Base-by-base conservation (phyloP, 2,329 filamentous ascomycete species). In the Trematosphaeria pertusa region DNA sequence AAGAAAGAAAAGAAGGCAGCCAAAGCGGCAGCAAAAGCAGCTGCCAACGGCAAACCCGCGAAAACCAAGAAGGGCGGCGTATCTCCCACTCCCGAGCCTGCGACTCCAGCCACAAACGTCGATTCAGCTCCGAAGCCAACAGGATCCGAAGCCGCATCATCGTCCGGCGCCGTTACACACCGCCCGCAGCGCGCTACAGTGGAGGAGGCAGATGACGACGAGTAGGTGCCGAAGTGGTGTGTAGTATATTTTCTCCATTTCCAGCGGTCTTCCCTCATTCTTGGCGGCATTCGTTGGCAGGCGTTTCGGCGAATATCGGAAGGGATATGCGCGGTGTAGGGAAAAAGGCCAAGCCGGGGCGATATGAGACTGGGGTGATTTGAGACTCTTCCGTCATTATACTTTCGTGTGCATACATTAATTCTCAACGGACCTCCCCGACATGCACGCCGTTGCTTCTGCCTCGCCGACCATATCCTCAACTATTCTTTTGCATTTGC, bases 1-100 rank as follows among this genome's bases (percentile, higher is more conserved):
- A 75, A 74, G 58, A 69, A 69, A 46, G 60, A 67, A 37, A 68
- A 67, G 48, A 72, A 71, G 38, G 64, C 62, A 4, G 60, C 69
- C 26, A 68, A 71, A 52, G 37, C 56, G 55, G 50, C 50, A 8
- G 62, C 64, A 22, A 65, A 65, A 48, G 63, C 64, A 15, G 64
- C 62, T 22, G 57, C 56, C 43, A 70, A 69, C 45, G 63, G 63
- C 33, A 65, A 62, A 12, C 37, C 53, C 17, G 10, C 36, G 45
- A 70, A 67, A 48, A 57, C 61, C 22, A 71, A 71, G 50, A 69
- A 68, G 40, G 63, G 71, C 46, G 63, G 56, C n/a, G 59, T 57
- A 31, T 49, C 66, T 12, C 61, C 51, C 43, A 51, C 64, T n/a
- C 43, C 60, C 35, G 63, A 71, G 9, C 58, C 37, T 48, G 64